These are phyloP conservation scores for Cutaneotrichosporon cyanovorans DNA, from an alignment of 1,284 basidiomycete genomes.

Conservation along the genomic window DNA sequence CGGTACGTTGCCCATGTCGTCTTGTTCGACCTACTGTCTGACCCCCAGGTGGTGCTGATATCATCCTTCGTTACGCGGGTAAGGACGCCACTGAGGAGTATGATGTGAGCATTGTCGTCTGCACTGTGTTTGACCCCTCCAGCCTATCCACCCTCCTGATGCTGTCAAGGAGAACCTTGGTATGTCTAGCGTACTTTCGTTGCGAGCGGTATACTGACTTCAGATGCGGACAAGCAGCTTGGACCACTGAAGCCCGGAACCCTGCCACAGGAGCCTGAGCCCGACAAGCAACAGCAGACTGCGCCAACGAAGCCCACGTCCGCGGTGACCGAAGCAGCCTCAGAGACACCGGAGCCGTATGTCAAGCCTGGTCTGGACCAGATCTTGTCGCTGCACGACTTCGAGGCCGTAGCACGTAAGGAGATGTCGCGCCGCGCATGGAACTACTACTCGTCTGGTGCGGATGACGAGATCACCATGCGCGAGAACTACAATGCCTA, in stretches of 20 bases:
- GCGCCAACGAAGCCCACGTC: slow-evolving; percentile 41
- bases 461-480: slow-evolving; percentile 80
- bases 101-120: slow-evolving; percentile 45
- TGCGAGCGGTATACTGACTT: neutral
- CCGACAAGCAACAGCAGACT: slow-evolving; percentile 33
- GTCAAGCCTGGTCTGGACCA: slow-evolving; percentile 59
- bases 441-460: slow-evolving; percentile 82
- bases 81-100: slow-evolving; percentile 73
- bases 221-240: slow-evolving; percentile 44
- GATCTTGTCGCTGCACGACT: slow-evolving; percentile 82
- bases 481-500: slow-evolving; percentile 11
- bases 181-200: slow-evolving; percentile 20
- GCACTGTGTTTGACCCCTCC: neutral
- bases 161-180: slow-evolving; percentile 76
- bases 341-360: slow-evolving; percentile 28
- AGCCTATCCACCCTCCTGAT: slow-evolving; percentile 76
- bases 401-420: slow-evolving; percentile 70
- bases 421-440: slow-evolving; percentile 73
- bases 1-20: slow-evolving; percentile 45
- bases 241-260: slow-evolving; percentile 62
- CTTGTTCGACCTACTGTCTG: neutral
- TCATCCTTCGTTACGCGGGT: slow-evolving; percentile 61
- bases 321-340: too few relatives aligned
- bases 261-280: slow-evolving; percentile 20
- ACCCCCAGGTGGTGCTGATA: slow-evolving; percentile 53